phyloP scores from a whole-genome alignment of 2,329 filamentous ascomycete genomes.

The Knufia petricola region DNA sequence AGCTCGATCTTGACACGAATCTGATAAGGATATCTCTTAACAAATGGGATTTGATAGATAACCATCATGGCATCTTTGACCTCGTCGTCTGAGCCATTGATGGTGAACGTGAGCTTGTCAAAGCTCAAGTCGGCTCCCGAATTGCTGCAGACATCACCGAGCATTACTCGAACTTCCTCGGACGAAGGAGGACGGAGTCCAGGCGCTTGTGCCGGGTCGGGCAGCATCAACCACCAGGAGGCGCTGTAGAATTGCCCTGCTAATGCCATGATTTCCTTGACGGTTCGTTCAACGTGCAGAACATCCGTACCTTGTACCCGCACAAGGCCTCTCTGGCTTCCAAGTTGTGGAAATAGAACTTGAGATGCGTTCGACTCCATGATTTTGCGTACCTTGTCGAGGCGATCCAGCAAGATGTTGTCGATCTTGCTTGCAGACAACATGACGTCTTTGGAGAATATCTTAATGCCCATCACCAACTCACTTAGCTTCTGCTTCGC shows the following conservation, averaged over 20 bases:
- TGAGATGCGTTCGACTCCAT: conserved; percentile 95
- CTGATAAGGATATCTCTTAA: conserved; percentile 76
- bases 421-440: conserved; percentile 90
- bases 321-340: conserved; percentile 72
- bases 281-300: conserved; percentile 85
- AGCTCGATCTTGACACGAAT: conserved; percentile 98
- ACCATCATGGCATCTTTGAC: conserved; percentile 93
- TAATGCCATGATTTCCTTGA: conserved; percentile 89
- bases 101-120: conserved; percentile 85
- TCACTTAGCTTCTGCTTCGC: conserved; percentile 91
- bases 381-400: conserved; percentile 96
- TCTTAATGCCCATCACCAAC: conserved; percentile 66
- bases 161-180: conserved; percentile 74
- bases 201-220: conserved; percentile 52
- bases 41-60: conserved; percentile 83
- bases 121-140: conserved; percentile 92
- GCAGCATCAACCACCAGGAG: conserved; percentile 84
- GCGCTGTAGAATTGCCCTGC: conserved; percentile 97
- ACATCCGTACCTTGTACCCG: conserved; percentile 90
- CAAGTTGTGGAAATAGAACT: conserved; percentile 81
- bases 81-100: conserved; percentile 91
- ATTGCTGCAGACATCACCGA: conserved; percentile 91
- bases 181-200: conserved; percentile 51
- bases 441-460: conserved; percentile 84
- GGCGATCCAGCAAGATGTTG: conserved; percentile 76